A percentile compares a stretch with the other conserved stretches of the same genome.
phyloP scores from a whole-genome alignment of 768 basidiomycete species.

The Boletus rufocinnamomeus region DNA sequence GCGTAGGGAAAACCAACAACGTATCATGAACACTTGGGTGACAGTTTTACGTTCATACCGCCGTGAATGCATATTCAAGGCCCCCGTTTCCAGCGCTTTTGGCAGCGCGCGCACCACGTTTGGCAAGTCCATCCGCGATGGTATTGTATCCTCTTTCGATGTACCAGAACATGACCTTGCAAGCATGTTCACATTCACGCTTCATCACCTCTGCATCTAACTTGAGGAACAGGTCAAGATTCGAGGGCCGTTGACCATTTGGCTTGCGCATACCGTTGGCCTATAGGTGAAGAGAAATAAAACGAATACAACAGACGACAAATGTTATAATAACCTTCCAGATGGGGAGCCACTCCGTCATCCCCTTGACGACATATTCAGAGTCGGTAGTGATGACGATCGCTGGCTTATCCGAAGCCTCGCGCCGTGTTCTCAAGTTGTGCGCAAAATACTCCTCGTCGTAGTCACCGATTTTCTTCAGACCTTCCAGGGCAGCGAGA shows the following conservation, averaged over 20 bases:
- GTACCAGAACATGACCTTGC: slow-evolving; percentile 28
- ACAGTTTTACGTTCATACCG: no score
- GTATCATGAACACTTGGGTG: neutral
- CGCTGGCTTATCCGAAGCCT: neutral
- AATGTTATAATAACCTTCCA: slow-evolving; percentile 3
- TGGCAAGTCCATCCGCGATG: slow-evolving; percentile 30
- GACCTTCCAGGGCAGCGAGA: slow-evolving; percentile 32
- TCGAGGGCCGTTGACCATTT: neutral
- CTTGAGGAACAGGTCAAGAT: neutral
- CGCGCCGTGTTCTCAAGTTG: slow-evolving; percentile 2
- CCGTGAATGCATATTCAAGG: neutral
- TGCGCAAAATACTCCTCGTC: slow-evolving; percentile 15
- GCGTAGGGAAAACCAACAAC: neutral
- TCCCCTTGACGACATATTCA: slow-evolving; percentile 10
- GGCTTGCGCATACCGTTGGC: neutral
- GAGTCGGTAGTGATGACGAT: slow-evolving; percentile 5
- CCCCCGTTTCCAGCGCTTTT: neutral
- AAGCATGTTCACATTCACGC: neutral
- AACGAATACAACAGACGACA: neutral
- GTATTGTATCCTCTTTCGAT: slow-evolving; percentile 27
- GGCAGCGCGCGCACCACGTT: neutral
- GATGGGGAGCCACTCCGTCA: slow-evolving; percentile 7
- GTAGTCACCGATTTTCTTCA: slow-evolving; percentile 27
- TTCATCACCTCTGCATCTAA: neutral
- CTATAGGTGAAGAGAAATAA: neutral